Percentiles rank a stretch among this genome's conserved stretches.
Evolutionary conservation across 2,329 filamentous ascomycete species (phyloP).

Genomic region (Fusarium longipes): DNA sequence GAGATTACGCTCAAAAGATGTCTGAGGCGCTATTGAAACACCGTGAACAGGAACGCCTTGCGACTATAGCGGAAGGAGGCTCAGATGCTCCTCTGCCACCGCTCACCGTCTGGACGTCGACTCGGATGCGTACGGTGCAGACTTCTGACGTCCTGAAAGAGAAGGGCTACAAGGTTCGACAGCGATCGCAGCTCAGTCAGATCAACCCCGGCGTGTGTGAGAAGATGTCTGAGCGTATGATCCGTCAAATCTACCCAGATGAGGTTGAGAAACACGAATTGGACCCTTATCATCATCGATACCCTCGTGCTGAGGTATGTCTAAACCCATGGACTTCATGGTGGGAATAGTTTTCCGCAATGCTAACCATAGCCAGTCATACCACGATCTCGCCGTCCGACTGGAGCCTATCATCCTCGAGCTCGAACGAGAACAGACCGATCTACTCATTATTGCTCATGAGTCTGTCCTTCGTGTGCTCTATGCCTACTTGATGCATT

Average conservation of each 20-base stretch:
- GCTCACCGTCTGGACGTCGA: constrained; percentile 94
- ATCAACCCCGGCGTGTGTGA: constrained; percentile 97
- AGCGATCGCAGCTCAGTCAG: constrained; percentile 96
- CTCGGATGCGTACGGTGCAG: constrained; percentile 87
- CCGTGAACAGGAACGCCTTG: constrained; percentile 81
- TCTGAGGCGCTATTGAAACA: constrained; percentile 84
- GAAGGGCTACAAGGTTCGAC: constrained; percentile 85
- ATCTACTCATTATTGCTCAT: constrained; percentile 97
- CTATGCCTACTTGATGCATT: constrained; percentile 98
- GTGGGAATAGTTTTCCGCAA: background rate
- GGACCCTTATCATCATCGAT: constrained; percentile 97
- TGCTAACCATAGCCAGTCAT: constrained; percentile 70
- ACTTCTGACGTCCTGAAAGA: constrained; percentile 85
- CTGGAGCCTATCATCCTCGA: constrained; percentile 98
- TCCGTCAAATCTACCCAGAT: constrained; percentile 85
- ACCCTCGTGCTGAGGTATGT: constrained; percentile 87
- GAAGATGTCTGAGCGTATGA: constrained; percentile 85
- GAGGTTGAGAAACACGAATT: constrained; percentile 93
- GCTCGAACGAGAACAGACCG: constrained; percentile 94
- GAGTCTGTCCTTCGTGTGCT: constrained; percentile 97
- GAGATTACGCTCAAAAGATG: constrained; percentile 86
- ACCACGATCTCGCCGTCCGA: constrained; percentile 97
- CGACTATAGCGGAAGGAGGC: constrained; percentile 75
- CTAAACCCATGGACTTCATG: background rate
- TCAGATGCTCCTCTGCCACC: constrained; percentile 77